Base-by-base conservation (phyloP, 495 filamentous ascomycete species). In the Aspergillus mulundensis region DNA sequence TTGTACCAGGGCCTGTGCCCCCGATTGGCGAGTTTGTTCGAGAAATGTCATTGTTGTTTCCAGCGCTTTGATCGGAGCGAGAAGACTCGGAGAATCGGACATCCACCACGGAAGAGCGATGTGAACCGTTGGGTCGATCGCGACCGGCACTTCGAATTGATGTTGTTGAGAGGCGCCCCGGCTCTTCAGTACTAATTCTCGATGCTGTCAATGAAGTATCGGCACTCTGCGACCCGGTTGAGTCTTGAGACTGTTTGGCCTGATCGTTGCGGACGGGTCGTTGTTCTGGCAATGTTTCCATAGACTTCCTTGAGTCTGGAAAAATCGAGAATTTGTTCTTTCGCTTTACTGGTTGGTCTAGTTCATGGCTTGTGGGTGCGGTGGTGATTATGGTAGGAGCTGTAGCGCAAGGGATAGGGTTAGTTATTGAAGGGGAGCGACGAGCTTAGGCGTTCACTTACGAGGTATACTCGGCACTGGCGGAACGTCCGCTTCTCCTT, bases 301-400 rank as follows among this genome's bases (percentile, higher is more conserved):
- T 66, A 1, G 69, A 71, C 40, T 72, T 73, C 28, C 68, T 66
- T 15, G 63, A 64, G 5, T 66, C 68, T 0, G 70, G 63, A 12
- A 66, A 60, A 50, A 73, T 57, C 23, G 59, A 69, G 52, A 71
- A 61, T 52, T 66, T 74, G 45, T 54, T 64, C 39, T 80, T 75
- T 60, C 80, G 81, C 67, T 83, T 87, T 10, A 70, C 67, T 11
- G 71, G 74, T 40, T 72, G 65, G 10, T 80, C 78, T 7, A 73
- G 50, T 24, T 76, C 72, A 44, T 93, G 82, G 55, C 86, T 79
- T 1, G 91, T 93, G 7, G 94, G 94, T 23, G 92, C 87, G 12
- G 94, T 98, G 20, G 86, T 96, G 65, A 97, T 93, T 66, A 98
- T 98, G 45, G 86, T 84, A 18, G 93, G 93, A 40, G 93, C 89